Percentiles rank a stretch among this genome's conserved stretches.
Evolutionary conservation across 257 asterid species (phyloP).

Genomic region (Cynanchum wilfordii): DNA sequence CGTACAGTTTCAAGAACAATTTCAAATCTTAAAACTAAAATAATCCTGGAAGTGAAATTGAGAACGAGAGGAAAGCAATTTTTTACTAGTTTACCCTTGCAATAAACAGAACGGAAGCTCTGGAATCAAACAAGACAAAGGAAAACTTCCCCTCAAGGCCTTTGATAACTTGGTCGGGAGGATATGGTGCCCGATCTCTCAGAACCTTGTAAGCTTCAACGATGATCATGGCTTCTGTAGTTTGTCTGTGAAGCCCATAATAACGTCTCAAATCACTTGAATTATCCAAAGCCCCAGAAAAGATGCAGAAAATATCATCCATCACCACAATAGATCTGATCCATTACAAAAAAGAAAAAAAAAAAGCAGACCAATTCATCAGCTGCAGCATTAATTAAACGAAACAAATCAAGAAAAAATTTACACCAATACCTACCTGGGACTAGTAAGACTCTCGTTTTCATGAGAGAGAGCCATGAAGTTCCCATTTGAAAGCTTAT

Average conservation of each 20-base stretch:
- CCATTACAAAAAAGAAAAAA: not conserved
- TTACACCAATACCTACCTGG: constrained; percentile 30
- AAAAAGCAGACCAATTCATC: not conserved
- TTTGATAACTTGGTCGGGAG: constrained; percentile 64
- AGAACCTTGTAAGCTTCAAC: constrained; percentile 56
- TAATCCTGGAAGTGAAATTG: not conserved
- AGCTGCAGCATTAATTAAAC: not conserved
- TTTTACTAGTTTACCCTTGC: constrained; percentile 37
- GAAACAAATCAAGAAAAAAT: not conserved
- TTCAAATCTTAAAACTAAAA: not conserved
- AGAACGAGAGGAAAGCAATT: not conserved
- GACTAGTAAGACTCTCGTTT: constrained; percentile 42
- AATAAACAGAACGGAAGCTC: constrained; percentile 45
- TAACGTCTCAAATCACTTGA: constrained; percentile 39
- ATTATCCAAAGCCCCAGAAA: constrained; percentile 49
- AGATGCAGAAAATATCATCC: constrained; percentile 69
- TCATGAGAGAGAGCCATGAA: constrained; percentile 59
- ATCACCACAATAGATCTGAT: constrained; percentile 54
- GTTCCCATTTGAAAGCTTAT: constrained; percentile 42
- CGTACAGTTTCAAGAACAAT: not conserved
- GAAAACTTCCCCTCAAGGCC: constrained; percentile 58
- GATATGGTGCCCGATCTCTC: constrained; percentile 63
- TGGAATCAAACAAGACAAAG: constrained; percentile 57
- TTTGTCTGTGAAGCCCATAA: constrained; percentile 58
- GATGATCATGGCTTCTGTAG: constrained; percentile 52